Evolutionary conservation across 305 asterid species (phyloP), one percentile per base, ranked within the genome.

Genomic region (Fraxinus albicans): DNA sequence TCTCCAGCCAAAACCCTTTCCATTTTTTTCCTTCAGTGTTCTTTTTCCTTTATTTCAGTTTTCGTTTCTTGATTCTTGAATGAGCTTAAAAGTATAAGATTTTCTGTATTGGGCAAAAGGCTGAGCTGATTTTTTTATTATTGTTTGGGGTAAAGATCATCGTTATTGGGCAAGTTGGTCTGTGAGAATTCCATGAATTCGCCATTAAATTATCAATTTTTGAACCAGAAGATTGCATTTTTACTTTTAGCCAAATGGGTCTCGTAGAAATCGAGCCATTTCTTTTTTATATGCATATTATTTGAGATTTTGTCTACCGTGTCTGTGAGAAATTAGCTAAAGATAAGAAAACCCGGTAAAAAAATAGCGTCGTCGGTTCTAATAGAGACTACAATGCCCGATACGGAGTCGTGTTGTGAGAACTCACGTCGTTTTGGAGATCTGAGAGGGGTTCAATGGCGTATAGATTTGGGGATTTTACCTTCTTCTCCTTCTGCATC

Each of bases 371-470:
- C 82, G 70, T 74, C 89, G 72, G 79, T 53, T 86, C 80, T 77
- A 33, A 79, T 85, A 76, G 92, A 89, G 86, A 73, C 87, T 36
- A 55, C 85, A 79, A 89, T 86, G 91, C 77, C 79, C 73, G 93
- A 87, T 85, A 81, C 88, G 81, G 78, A 82, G 25, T 84, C 91
- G 72, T 80, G 75, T 74, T 76, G 85, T 35, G 85, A 78, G 70
- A 80, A 9, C 60, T 86, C 86, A 27, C 88, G 90, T 84, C 89
- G 87, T 65, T 91, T 90, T 84, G 85, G 87, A 55, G 89, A 88
- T 85, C 93, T 95, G 12, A 91, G 99, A 92, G 93, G 99, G 69
- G 92, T 94, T 19, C 92, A 84, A 89, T 95, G 99, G 98, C 97
- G 99, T 73, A 84, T 94, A 47, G 91, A 92, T 90, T 91, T 94